Evolutionary conservation across 2,329 filamentous ascomycete species (phyloP), one percentile per base, ranked within the genome.

Genomic region (Paecilomyces fulvus): DNA sequence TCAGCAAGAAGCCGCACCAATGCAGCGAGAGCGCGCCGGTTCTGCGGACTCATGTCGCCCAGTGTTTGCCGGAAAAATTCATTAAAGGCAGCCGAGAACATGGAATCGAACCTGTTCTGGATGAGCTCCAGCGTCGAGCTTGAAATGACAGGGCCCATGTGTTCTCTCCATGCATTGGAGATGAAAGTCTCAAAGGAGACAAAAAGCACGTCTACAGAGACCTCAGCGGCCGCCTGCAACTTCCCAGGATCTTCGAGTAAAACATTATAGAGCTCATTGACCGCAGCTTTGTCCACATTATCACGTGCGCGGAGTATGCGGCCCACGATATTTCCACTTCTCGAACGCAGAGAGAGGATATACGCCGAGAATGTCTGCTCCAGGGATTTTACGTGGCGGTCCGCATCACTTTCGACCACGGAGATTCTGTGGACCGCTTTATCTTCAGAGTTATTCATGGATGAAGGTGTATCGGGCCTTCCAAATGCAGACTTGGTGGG

Each of bases 181-280:
- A 96, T 77, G 64, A 96, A 97, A 59, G 95, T 96, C 70, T 96
- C 92, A 69, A 96, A 97, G 0, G 92, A 88, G 25, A 89, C 88
- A 67, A 96, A 95, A 4, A 97, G 81, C 20, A 92, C 85, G 66
- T 96, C 91, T 8, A 92, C 84, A 2, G 86, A 82, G 8, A 89
- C 80, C 58, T 96, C 90, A 0, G 85, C 81, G 1, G 89, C 84
- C 9, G 85, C 78, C 54, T 95, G 88, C 60, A 89, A 81, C 65
- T 90, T 90, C 54, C 84, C 87, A 0, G 91, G 89, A 61, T 88
- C 88, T 69, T 96, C 91, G 17, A 95, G 84, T 12, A 96, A 80
- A 31, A 85, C 83, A 67, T 96, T 96, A 74, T 96, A 96, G 1
- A 96, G 78, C 63, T 95, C 90, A 65, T 96, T 96, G 62, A 96